A percentile compares a stretch with the other conserved stretches of the same genome.
Conservation (phyloP, 495 filamentous ascomycete genomes). For the Podospora anserina region DNA sequence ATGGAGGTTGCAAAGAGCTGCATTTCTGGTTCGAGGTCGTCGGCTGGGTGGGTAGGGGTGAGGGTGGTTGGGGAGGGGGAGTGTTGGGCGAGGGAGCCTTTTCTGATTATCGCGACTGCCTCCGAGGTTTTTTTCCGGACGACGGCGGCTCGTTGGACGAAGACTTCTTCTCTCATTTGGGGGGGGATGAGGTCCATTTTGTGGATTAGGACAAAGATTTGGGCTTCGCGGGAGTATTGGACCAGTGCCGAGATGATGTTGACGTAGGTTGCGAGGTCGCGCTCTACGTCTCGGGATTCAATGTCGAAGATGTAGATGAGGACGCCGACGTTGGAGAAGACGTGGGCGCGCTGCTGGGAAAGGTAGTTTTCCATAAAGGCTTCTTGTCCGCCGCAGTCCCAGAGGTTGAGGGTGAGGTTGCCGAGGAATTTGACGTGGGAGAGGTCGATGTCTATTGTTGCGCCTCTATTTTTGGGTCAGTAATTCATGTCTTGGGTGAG, state of each 20-base stretch:
- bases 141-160: constrained; percentile 69
- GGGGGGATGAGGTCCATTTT: constrained; percentile 97
- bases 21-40: constrained; percentile 58
- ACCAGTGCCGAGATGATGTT: constrained; percentile 78
- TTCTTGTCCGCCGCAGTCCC: constrained; percentile 99
- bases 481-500: not conserved
- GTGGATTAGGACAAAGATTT: constrained; percentile 90
- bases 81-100: constrained; percentile 18
- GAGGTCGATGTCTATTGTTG: constrained; percentile 98
- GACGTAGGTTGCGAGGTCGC: constrained; percentile 84
- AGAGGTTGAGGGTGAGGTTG: constrained; percentile 92
- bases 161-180: constrained; percentile 70
- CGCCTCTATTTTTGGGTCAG: constrained; percentile 51
- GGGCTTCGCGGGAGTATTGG: constrained; percentile 78
- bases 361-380: constrained; percentile 99
- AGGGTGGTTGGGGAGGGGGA: not conserved
- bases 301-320: constrained; percentile 99
- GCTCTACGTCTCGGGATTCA: constrained; percentile 86
- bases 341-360: constrained; percentile 85
- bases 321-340: constrained; percentile 94
- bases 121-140: constrained; percentile 72
- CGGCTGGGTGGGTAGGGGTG: not conserved
- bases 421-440: constrained; percentile 97
- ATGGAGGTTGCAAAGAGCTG: constrained; percentile 87
- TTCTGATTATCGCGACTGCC: constrained; percentile 50